phyloP scores from a whole-genome alignment of 2,329 filamentous ascomycete genomes.

The Sclerotinia minor region DNA sequence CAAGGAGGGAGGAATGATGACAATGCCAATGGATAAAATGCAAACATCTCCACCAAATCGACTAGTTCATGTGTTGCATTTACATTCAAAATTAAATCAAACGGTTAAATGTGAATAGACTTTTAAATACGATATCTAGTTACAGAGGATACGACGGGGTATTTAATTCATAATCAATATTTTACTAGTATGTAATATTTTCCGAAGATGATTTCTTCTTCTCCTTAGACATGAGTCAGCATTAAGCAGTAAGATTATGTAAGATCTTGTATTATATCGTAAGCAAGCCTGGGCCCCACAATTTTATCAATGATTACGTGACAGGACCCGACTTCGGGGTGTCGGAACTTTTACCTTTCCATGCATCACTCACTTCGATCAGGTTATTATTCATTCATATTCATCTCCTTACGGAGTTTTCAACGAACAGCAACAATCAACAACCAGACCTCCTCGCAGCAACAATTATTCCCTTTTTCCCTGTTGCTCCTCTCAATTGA shows the following conservation, averaged over 20 bases:
- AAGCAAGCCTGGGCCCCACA: neutral
- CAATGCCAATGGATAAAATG: too few species aligned
- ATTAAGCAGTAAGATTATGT: too few species aligned
- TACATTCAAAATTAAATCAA: neutral
- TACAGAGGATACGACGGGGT: neutral
- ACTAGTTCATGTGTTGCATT: neutral
- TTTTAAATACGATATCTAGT: neutral
- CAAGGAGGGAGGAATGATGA: neutral
- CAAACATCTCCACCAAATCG: neutral
- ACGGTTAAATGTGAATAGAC: neutral
- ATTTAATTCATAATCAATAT: neutral
- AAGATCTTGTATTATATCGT: neutral
- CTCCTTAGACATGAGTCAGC: neutral
- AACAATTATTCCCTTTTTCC: neutral
- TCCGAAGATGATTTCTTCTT: too few species aligned
- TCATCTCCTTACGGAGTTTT: too few species aligned
- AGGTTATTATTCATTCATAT: too few species aligned
- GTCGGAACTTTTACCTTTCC: neutral
- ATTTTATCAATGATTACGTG: constrained; percentile 5
- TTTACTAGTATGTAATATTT: neutral
- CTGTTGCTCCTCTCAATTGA: neutral
- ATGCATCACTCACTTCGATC: neutral
- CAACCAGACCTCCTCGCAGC: neutral
- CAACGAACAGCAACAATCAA: too few species aligned
- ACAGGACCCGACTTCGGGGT: constrained; percentile 11